Base-by-base conservation (phyloP, 805 yeast genomes). In the Candida cerambycidarum region DNA sequence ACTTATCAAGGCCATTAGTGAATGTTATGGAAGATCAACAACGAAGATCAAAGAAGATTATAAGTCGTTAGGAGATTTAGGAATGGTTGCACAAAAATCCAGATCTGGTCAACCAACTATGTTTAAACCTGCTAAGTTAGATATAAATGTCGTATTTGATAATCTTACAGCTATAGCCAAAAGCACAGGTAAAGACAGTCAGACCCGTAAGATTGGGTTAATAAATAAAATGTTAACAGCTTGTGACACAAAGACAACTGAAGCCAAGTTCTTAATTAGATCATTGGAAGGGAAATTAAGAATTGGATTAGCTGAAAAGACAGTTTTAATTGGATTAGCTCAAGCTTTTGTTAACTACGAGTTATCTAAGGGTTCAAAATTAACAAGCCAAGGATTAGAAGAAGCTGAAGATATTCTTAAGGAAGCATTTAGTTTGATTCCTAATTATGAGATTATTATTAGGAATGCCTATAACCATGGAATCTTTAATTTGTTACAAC, bases 291-390 rank as follows among this genome's bases (percentile, higher is more conserved):
- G 98, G 1, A 93, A 92, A 53, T 67, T 93, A 48, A 75, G 99
- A 52, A 93, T 93, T 46, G 96, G 96, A 3, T 75, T 92, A 51
- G 98, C 97, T 0, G 98, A 92, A 53, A 92, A 92, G 58, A 85
- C 96, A 0, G 96, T 93, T 0, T 69, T 92, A 34, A 78, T 84
- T 1, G 83, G 95, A 0, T 67, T 93, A 35, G 85, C 97, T 0
- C 93, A 88, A 57, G 95, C 97, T 0, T 76, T 90, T 47, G 73
- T 82, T 2, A 73, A 75, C 13, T 77, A 71, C 61, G 96, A 90
- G 38, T 11, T 8, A 6, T 21, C 45, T 51, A 61, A 62, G 48
- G 35, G 27, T 5, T 21, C 23, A n/a, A 32, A 18, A 8, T 54
- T 52, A 13, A 57, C 63, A 15, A 51, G 59, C 1, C 82, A 80